These are phyloP conservation scores for Daucus carota DNA, from an alignment of 129 eudicot species.

Conservation along the genomic window DH1_v3.0 NC_030384.2:41931501-41932000, in stretches of 20 bases:
- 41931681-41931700: not conserved
- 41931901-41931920: not conserved
- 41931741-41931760: not conserved
- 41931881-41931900: not conserved
- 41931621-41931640: not conserved
- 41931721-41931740: not conserved
- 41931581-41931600: not conserved
- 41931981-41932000: not conserved
- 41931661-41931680: not conserved
- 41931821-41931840: not conserved
- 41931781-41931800: not conserved
- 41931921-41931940: not conserved
- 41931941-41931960: not conserved
- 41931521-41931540: not conserved
- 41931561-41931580: not conserved
- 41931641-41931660: not conserved
- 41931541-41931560: not conserved
- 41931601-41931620: not conserved
- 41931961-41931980: not conserved
- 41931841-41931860: not conserved
- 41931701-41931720: not conserved
- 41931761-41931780: slow-evolving; percentile 1
- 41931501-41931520: not conserved
- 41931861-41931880: not conserved
- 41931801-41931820: not conserved